Percentiles rank a stretch among this genome's conserved stretches.
These are phyloP conservation scores for Diaporthe citrichinensis DNA, from an alignment of 2,329 filamentous ascomycete genomes.

Conservation along the genomic window DNA sequence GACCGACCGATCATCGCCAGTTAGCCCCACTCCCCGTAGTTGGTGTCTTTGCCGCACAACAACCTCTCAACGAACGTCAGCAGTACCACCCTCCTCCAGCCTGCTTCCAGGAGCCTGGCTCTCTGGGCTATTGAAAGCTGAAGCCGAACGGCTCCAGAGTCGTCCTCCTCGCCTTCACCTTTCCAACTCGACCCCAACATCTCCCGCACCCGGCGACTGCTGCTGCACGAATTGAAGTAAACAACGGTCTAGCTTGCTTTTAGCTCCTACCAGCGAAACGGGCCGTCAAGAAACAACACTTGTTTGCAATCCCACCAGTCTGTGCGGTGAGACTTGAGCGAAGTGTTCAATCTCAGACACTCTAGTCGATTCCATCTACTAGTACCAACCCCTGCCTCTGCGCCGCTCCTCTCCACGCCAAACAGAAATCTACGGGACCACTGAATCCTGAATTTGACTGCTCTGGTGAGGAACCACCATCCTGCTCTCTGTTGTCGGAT, in stretches of 20 bases:
- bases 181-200: background rate
- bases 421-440: slow-evolving; percentile 15
- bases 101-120: slow-evolving; percentile 12
- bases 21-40: slow-evolving; percentile 7
- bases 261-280: slow-evolving; percentile 11
- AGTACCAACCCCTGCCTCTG: slow-evolving; percentile 7
- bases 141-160: background rate
- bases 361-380: slow-evolving; percentile 35
- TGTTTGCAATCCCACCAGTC: slow-evolving; percentile 19
- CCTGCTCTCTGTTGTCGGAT: background rate
- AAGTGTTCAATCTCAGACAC: slow-evolving; percentile 29
- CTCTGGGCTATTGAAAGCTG: slow-evolving; percentile 8
- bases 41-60: slow-evolving; percentile 18
- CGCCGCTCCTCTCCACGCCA: slow-evolving; percentile 12
- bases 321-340: slow-evolving; percentile 28
- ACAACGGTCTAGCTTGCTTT: slow-evolving; percentile 1
- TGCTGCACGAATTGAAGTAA: background rate
- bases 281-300: slow-evolving; percentile 11
- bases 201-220: background rate
- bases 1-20: slow-evolving; percentile 28
- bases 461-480: background rate
- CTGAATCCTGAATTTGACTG: slow-evolving; percentile 1
- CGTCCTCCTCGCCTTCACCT: slow-evolving; percentile 1
- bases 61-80: slow-evolving; percentile 11
- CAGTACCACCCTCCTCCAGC: slow-evolving; percentile 27